Evolutionary conservation across 305 asterid species (phyloP).

Genomic region (Fraxinus ornus): DNA sequence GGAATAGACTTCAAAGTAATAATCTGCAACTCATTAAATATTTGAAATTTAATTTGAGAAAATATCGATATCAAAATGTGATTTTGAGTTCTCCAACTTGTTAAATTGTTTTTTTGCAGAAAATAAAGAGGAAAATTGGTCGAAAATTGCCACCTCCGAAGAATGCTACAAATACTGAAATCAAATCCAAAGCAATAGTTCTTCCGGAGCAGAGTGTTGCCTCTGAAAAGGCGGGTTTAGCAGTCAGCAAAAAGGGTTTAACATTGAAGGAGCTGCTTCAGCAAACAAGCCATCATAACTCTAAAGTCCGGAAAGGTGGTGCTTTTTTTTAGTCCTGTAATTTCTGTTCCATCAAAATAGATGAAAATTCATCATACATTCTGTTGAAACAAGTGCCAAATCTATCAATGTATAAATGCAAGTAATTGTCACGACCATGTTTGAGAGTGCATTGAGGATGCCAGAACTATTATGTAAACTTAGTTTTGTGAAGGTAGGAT

Average conservation of each 20-base stretch:
- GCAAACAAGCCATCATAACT: slow-evolving; percentile 89
- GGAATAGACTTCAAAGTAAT: slow-evolving; percentile 85
- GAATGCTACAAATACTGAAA: slow-evolving; percentile 80
- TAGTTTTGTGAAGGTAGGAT: neutral
- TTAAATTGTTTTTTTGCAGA: slow-evolving; percentile 43
- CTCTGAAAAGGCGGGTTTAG: slow-evolving; percentile 77
- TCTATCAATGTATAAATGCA: neutral
- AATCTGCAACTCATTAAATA: slow-evolving; percentile 7
- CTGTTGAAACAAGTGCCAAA: neutral
- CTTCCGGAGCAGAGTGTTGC: slow-evolving; percentile 94
- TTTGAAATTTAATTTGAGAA: neutral
- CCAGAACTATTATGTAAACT: neutral
- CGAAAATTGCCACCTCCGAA: slow-evolving; percentile 94
- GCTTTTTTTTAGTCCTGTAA: neutral
- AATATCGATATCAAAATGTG: slow-evolving; percentile 7
- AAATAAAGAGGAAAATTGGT: slow-evolving; percentile 83
- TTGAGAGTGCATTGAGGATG: neutral
- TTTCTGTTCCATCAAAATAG: slow-evolving; percentile 7
- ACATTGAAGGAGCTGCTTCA: slow-evolving; percentile 95
- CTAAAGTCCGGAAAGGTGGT: slow-evolving; percentile 86
- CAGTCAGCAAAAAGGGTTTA: slow-evolving; percentile 81
- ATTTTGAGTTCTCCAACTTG: neutral
- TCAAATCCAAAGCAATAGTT: slow-evolving; percentile 78
- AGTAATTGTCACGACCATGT: neutral
- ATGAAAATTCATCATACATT: slow-evolving; percentile 3